Percentiles rank a stretch among this genome's conserved stretches.
Evolutionary conservation across 164 flowering plant species (phyloP).

Genomic region (Chimonanthus salicifolius): DNA sequence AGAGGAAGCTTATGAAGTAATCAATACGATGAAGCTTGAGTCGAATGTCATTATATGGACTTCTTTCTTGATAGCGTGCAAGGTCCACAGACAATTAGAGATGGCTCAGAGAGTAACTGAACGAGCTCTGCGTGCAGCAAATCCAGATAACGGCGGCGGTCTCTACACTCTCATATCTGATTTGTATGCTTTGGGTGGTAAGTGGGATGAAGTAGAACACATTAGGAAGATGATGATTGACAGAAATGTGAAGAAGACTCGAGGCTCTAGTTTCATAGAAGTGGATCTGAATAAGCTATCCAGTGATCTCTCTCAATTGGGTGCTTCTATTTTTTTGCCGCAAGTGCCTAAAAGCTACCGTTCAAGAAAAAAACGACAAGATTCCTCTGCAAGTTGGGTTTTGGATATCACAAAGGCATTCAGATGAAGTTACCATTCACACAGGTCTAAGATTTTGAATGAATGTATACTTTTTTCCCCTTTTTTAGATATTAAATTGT

Average conservation of each 20-base stretch:
- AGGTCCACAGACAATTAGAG: constrained; percentile 48
- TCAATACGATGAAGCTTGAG: constrained; percentile 42
- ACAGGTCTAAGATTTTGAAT: too few species aligned
- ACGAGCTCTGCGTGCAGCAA: constrained; percentile 32
- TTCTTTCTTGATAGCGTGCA: constrained; percentile 56
- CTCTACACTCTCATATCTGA: constrained; percentile 50
- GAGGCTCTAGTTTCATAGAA: constrained; percentile 49
- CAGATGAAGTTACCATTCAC: too few species aligned
- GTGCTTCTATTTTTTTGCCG: neutral
- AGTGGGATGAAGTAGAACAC: constrained; percentile 51
- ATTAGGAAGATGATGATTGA: constrained; percentile 43
- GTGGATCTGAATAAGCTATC: constrained; percentile 1
- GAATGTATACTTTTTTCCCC: too few species aligned
- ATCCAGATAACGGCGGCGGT: constrained; percentile 60
- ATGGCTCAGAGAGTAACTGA: constrained; percentile 54
- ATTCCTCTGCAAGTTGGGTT: neutral
- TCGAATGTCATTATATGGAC: constrained; percentile 58
- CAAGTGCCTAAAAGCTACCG: neutral
- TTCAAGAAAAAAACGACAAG: neutral
- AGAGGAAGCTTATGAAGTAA: constrained; percentile 52
- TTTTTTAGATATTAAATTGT: too few species aligned
- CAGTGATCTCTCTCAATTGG: neutral
- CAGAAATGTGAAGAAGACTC: constrained; percentile 40
- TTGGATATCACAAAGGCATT: too few species aligned
- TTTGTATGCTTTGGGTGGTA: constrained; percentile 41